Evolutionary conservation across 176 grass and related monocot genomes (phyloP).

Genomic region (Metroxylon sagu): DNA sequence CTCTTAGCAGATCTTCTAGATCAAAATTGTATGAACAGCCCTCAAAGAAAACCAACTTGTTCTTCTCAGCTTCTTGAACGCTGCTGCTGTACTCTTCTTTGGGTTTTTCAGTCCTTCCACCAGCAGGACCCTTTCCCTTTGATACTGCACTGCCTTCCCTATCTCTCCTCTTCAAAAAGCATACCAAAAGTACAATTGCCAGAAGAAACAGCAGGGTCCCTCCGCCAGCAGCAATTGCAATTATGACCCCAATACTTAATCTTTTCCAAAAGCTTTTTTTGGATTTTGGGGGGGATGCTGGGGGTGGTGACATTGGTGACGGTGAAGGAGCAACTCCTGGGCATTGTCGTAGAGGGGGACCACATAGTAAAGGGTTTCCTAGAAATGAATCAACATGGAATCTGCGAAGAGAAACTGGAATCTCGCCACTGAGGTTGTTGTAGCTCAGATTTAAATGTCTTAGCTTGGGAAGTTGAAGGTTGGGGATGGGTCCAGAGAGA

Average conservation of each 20-base stretch:
- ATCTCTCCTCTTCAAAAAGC: background rate
- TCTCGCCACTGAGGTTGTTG: slow-evolving; percentile 6
- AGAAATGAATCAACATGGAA: slow-evolving; percentile 1
- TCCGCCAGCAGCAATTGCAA: slow-evolving; percentile 11
- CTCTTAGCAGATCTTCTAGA: slow-evolving; percentile 11
- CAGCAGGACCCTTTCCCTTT: background rate
- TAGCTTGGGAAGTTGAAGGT: slow-evolving; percentile 9
- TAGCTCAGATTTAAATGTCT: slow-evolving; percentile 2
- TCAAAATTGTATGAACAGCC: slow-evolving; percentile 11
- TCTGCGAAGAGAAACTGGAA: background rate
- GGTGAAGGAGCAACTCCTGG: slow-evolving; percentile 1
- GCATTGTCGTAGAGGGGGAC: slow-evolving; percentile 2
- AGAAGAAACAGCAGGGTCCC: slow-evolving; percentile 1
- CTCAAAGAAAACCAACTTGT: slow-evolving; percentile 8
- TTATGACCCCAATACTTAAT: background rate
- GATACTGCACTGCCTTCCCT: background rate
- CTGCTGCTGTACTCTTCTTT: slow-evolving; percentile 3
- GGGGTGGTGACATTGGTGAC: background rate
- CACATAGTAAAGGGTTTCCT: slow-evolving; percentile 2
- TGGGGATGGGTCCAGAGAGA: slow-evolving; percentile 7
- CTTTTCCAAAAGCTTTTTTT: slow-evolving; percentile 14
- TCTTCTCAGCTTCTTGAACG: slow-evolving; percentile 11
- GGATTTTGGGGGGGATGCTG: background rate
- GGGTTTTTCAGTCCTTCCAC: slow-evolving; percentile 1
- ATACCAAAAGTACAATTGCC: background rate